A percentile compares a stretch with the other conserved stretches of the same genome.
Evolutionary conservation across 495 filamentous ascomycete species (phyloP).

Genomic region (Talaromyces thailandensis): DNA sequence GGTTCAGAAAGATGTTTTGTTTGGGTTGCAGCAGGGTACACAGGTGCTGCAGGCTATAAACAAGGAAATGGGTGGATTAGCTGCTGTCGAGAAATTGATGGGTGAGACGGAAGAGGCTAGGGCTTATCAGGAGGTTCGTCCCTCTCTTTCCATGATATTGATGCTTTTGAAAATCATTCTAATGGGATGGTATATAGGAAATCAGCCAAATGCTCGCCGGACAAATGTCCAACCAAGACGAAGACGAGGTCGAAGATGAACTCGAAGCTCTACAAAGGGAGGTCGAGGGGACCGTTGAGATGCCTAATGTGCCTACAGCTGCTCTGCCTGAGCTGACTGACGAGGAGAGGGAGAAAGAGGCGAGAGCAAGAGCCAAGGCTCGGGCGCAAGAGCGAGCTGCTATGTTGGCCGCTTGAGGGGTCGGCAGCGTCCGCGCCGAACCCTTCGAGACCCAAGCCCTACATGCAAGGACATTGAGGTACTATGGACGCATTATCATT

Average conservation of each 20-base stretch:
- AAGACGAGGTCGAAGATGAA: constrained; percentile 97
- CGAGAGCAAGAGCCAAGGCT: constrained; percentile 33
- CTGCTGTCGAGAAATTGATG: constrained; percentile 87
- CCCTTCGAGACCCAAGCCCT: neutral
- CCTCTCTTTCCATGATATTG: too few species aligned
- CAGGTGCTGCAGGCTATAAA: constrained; percentile 82
- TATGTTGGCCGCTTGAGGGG: constrained; percentile 19
- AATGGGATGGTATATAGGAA: constrained; percentile 45
- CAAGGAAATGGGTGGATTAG: constrained; percentile 90
- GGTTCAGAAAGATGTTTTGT: constrained; percentile 91
- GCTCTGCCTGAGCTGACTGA: constrained; percentile 18
- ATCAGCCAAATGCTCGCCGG: constrained; percentile 85
- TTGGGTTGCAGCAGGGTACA: constrained; percentile 87
- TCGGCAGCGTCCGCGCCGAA: neutral
- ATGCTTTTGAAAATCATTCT: too few species aligned
- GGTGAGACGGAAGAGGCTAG: constrained; percentile 82
- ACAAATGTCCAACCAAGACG: constrained; percentile 80
- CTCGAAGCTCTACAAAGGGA: constrained; percentile 70
- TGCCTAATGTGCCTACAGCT: constrained; percentile 53
- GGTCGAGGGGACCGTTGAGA: constrained; percentile 33
- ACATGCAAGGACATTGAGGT: neutral
- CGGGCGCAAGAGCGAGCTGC: constrained; percentile 25
- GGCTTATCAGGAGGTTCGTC: constrained; percentile 72
- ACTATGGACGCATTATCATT: neutral
- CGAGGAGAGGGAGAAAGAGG: constrained; percentile 18